These are phyloP conservation scores for Omphalea diandra DNA, from an alignment of 441 rosid species.

Conservation along the genomic window DNA sequence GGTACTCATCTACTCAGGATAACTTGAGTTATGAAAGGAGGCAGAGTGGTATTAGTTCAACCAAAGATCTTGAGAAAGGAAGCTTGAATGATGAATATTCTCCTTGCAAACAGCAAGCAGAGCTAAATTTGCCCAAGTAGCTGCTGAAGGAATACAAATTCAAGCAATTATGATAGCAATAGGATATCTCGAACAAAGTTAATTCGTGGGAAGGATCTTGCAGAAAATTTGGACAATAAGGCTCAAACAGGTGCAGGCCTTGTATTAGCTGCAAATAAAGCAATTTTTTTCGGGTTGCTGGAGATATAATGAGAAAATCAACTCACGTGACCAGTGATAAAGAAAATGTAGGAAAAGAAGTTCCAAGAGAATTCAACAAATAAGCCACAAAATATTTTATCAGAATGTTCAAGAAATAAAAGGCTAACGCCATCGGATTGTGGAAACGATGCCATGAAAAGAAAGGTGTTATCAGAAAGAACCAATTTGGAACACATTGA, in stretches of 20 bases:
- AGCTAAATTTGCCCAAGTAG: conserved; percentile 25
- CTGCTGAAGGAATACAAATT: background rate
- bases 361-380: conserved; percentile 18
- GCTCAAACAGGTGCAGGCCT: conserved; percentile 18
- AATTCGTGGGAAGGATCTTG: background rate
- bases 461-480: conserved; percentile 53
- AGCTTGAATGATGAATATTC: conserved; percentile 27
- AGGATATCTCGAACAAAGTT: conserved; percentile 14
- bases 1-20: conserved; percentile 6
- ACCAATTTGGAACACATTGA: conserved; percentile 38
- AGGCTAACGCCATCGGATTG: conserved; percentile 12
- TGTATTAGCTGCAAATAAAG: background rate
- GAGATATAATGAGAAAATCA: conserved; percentile 18
- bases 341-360: conserved; percentile 29
- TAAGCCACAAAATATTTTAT: conserved; percentile 25
- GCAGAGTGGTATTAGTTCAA: conserved; percentile 11
- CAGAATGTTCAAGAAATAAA: conserved; percentile 28
- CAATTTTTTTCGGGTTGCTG: background rate
- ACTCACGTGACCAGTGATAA: conserved; percentile 21
- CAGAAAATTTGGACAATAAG: conserved; percentile 10
- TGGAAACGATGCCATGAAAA: conserved; percentile 26
- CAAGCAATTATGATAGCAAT: conserved; percentile 10
- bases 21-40: conserved; percentile 13
- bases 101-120: conserved; percentile 15
- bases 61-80: conserved; percentile 21